Conservation (phyloP, 139 green algal genomes). For the Ettlia oleoabundans region DNA sequence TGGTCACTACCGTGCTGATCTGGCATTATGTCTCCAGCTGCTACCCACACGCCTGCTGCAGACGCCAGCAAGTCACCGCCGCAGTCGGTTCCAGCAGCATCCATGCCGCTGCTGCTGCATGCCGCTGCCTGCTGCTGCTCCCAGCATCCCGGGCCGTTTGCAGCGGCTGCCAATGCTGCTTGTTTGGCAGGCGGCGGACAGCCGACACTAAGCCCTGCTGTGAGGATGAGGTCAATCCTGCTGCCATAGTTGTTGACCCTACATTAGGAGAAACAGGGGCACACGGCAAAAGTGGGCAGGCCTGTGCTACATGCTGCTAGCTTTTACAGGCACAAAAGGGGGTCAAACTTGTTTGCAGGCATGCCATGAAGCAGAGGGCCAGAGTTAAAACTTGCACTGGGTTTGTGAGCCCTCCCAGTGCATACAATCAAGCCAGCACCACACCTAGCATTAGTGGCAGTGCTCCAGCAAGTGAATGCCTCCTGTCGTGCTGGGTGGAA, state of each 20-base stretch:
- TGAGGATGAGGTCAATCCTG: slow-evolving; percentile 82
- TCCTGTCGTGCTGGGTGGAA: slow-evolving; percentile 60
- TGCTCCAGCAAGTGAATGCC: slow-evolving; percentile 86
- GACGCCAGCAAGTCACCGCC: background rate
- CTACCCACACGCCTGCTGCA: slow-evolving; percentile 14
- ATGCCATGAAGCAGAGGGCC: too few species aligned
- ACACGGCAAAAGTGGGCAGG: too few species aligned
- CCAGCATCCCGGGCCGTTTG: too few species aligned
- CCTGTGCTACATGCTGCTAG: too few species aligned
- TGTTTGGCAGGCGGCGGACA: background rate
- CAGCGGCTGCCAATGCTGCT: background rate
- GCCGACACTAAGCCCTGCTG: slow-evolving; percentile 33
- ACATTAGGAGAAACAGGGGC: too few species aligned
- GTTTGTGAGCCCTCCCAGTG: too few species aligned
- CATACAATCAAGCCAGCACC: too few species aligned
- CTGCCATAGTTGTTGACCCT: slow-evolving; percentile 83
- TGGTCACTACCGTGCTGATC: slow-evolving; percentile 78
- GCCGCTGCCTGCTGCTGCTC: slow-evolving; percentile 16
- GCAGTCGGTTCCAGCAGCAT: background rate
- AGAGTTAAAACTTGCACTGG: too few species aligned
- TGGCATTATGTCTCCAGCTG: slow-evolving; percentile 55
- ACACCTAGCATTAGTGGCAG: slow-evolving; percentile 52
- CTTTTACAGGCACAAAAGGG: too few species aligned
- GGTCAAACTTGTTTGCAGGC: too few species aligned
- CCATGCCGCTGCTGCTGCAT: background rate